These are phyloP conservation scores for Erysimum cheiranthoides DNA, from an alignment of 345 rosid species.

Conservation along the genomic window DNA sequence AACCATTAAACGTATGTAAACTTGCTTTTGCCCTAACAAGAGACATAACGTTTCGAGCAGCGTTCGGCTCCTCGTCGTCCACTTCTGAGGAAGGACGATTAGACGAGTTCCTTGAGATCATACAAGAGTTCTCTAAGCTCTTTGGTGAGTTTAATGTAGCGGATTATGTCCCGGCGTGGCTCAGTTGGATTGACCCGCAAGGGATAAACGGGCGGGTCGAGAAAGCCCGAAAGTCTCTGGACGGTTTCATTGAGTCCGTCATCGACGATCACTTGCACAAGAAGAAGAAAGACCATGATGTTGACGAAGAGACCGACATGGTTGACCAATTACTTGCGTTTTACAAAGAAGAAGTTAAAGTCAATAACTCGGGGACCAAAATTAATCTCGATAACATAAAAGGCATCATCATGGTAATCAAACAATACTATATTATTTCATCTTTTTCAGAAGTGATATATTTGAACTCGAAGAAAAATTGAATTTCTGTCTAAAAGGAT, in stretches of 20 bases:
- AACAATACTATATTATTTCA: not conserved
- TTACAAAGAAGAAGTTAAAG: conserved; percentile 57
- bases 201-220: conserved; percentile 58
- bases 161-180: conserved; percentile 66
- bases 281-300: conserved; percentile 25
- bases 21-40: conserved; percentile 65
- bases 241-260: conserved; percentile 69
- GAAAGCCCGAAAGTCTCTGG: conserved; percentile 62
- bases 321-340: conserved; percentile 80
- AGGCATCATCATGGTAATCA: conserved; percentile 82
- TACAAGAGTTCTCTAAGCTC: conserved; percentile 89
- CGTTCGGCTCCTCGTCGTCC: conserved; percentile 63
- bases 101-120: conserved; percentile 66
- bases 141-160: conserved; percentile 82
- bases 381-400: conserved; percentile 74
- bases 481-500: conserved; percentile 1
- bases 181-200: conserved; percentile 64
- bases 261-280: conserved; percentile 67
- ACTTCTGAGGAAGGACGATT: conserved; percentile 50
- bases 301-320: conserved; percentile 59
- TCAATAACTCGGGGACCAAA: conserved; percentile 53
- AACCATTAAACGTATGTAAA: conserved; percentile 61
- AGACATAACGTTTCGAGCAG: conserved; percentile 75
- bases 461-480: not conserved
- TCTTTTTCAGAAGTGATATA: not conserved